Conservation (phyloP, 23 red algal species). For the Gracilaria gracilis region DNA sequence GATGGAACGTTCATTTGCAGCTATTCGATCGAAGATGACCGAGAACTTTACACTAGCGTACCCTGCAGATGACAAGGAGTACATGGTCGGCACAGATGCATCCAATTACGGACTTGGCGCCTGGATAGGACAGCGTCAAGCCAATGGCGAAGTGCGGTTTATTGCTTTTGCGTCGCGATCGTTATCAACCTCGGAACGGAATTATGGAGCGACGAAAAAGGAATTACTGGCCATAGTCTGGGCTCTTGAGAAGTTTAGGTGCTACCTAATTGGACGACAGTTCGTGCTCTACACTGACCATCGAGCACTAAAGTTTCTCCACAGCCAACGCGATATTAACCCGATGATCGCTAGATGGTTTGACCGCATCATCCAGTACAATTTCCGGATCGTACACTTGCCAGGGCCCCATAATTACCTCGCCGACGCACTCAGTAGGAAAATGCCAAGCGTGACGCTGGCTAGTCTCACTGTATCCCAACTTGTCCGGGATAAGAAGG, state of each 20-base stretch:
- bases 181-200: neutral
- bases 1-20: too few relatives aligned
- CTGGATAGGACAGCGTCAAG: neutral
- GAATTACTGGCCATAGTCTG: conserved; percentile 10
- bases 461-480: too few relatives aligned
- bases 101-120: too few relatives aligned
- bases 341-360: conserved; percentile 21
- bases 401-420: conserved; percentile 2
- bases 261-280: neutral
- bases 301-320: neutral
- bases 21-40: too few relatives aligned
- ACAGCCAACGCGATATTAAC: neutral
- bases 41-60: too few relatives aligned
- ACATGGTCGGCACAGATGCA: too few relatives aligned
- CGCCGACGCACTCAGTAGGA: neutral
- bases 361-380: neutral
- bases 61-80: too few relatives aligned
- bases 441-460: neutral
- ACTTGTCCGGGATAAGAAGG: too few relatives aligned
- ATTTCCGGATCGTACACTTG: neutral
- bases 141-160: neutral
- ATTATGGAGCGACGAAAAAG: conserved; percentile 19
- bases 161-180: conserved; percentile 5
- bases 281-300: conserved; percentile 17
- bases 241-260: conserved; percentile 1